Base-by-base conservation (phyloP, 345 rosid species). In the Alliaria petiolata region DNA sequence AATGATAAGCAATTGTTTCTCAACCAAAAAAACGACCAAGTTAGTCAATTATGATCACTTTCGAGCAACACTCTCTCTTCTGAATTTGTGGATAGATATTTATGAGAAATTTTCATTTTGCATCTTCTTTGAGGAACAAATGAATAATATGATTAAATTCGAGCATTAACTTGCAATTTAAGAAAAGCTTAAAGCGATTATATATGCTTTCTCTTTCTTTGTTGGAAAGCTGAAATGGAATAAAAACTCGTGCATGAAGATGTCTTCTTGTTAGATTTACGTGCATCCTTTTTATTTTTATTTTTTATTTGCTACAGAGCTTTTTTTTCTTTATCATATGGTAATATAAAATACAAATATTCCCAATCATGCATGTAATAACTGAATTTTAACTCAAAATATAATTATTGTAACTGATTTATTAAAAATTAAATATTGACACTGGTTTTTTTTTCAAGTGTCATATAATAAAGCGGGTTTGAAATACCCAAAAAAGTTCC, bases 161-260 rank as follows among this genome's bases (percentile, higher is more conserved):
- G 22, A 67, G 50, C 69, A 36, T 45, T 69, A 69, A 69, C 65
- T 76, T 76, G 59, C 75, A 36, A 62, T 69, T 69, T 62, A 69
- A 62, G 60, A 62, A 69, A 76, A 68, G 70, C n/a, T 62, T 43
- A 76, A 76, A 76, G 70, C 12, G 54, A 40, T 59, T 30, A 5
- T 49, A 8, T 39, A 30, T 56, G 74, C 75, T 76, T 63, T 76
- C 42, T 55, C 66, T 76, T 56, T 69, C 44, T 68, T 68, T 34
- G 58, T 69, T 75, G 71, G 66, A 69, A 76, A 69, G 79, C 71
- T 69, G 67, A 56, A 76, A 55, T 54, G 71, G 79, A 76, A 76
- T 76, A 62, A 62, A 76, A 76, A 55, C 70, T 69, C 79, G 71
- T 76, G 79, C 75, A 70, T 69, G 75, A 55, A 69, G 79, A 69